Evolutionary conservation across 1,284 basidiomycete species (phyloP).

Genomic region (Trametes polyzona): DNA sequence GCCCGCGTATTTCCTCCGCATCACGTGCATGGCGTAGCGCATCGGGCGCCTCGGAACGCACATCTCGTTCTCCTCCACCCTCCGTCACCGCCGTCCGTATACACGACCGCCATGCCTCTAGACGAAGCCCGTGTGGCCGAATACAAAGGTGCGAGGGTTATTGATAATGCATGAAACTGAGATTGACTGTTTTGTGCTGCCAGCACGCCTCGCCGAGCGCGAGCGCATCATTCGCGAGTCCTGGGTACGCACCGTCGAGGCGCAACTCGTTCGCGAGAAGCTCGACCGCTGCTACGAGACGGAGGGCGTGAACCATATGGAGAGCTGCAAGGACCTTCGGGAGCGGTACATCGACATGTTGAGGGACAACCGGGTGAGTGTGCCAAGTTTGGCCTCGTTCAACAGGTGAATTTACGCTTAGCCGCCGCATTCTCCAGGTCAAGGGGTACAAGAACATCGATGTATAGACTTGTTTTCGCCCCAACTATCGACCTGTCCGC

Average conservation of each 20-base stretch:
- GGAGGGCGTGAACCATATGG: conserved; percentile 92
- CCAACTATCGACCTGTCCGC: too few species aligned
- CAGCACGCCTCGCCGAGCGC: conserved; percentile 68
- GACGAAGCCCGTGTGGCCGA: conserved; percentile 50
- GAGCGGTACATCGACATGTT: conserved; percentile 88
- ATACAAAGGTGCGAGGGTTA: conserved; percentile 48
- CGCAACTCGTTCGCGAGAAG: conserved; percentile 87
- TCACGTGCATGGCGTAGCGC: conserved; percentile 10
- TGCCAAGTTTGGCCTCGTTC: neutral
- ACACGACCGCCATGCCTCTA: conserved; percentile 31
- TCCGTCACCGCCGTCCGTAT: conserved; percentile 9
- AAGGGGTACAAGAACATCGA: conserved; percentile 46
- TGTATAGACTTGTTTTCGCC: conserved; percentile 28
- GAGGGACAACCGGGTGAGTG: conserved; percentile 82
- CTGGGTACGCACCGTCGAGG: conserved; percentile 96
- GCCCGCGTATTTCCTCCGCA: neutral
- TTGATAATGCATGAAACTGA: neutral
- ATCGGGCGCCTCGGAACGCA: neutral
- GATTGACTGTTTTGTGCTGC: neutral
- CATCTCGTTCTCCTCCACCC: conserved; percentile 9
- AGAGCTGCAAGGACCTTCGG: conserved; percentile 87
- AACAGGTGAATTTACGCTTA: neutral
- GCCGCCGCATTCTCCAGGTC: conserved; percentile 31
- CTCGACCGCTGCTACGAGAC: conserved; percentile 89
- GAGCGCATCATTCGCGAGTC: conserved; percentile 87